Base-by-base conservation (phyloP, 805 yeast species). In the Cyberlindnera xishuangbannaensis region DNA sequence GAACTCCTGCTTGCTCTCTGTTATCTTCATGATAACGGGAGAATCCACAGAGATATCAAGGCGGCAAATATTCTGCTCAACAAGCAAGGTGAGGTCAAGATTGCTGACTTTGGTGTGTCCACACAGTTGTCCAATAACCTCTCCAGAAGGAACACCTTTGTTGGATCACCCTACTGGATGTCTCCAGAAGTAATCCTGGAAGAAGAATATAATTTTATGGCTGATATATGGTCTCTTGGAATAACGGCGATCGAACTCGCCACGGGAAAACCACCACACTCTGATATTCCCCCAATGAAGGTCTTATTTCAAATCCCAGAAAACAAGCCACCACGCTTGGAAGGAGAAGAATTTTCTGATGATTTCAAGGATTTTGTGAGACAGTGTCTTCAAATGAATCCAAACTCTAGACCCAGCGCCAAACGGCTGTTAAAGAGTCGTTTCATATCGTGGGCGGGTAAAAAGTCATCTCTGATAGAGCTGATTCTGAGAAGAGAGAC, bases 201-300 rank as follows among this genome's bases (percentile, higher is more conserved):
- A 57, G 94, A 90, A 30, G 85, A 80, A 15, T 71, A 78, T 26
- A 94, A 84, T 57, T 73, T 79, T 36, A 88, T 81, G 59, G 98
- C 95, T 0, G 99, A 92, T 56, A 84, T 92, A 10, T 92, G 99
- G 99, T 88, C 97, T 0, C 59, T 90, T 33, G 99, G 99, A 6
- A 85, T 92, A 43, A 90, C 98, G 0, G 69, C 88, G 6, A 92
- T 79, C 60, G 98, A 92, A 59, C 76, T 90, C 43, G 94, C 95
- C 5, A 86, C 95, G 0, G 97, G 97, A 0, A 86, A 84, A 47
- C 99, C 99, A n/a, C 99, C 99, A 1, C 83, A 87, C 51, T 78
- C 95, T 41, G 95, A 86, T 36, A 79, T 48, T 45, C 44, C 59
- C 48, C 41, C 67, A 50, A 65, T 64, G 48, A 63, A 64, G 31